Evolutionary conservation across 192 early-diverging fungal genomes (phyloP).

Genomic region (Podila epigama): DNA sequence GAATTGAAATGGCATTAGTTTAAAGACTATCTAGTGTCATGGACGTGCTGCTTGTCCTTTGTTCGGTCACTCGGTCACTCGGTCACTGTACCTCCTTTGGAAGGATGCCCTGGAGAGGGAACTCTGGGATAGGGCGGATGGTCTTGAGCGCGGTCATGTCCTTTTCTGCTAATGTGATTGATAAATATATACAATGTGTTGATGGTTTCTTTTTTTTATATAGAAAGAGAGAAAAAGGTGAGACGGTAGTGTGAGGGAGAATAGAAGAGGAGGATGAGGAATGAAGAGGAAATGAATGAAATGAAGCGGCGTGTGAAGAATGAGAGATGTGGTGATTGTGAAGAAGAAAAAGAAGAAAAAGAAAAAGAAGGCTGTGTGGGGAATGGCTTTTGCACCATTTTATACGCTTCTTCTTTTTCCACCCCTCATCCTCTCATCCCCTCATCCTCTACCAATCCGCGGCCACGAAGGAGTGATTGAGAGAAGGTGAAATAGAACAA

Average conservation of each 20-base stretch:
- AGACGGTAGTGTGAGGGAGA: neutral
- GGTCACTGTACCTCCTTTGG: constrained; percentile 50
- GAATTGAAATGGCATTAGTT: neutral
- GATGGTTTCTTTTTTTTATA: too few species aligned
- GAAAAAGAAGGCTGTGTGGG: too few species aligned
- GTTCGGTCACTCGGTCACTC: too few species aligned
- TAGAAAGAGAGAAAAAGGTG: neutral
- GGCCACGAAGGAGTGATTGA: neutral
- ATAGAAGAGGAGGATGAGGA: neutral
- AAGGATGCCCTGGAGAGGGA: constrained; percentile 52
- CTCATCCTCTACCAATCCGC: too few species aligned
- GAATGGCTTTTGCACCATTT: too few species aligned
- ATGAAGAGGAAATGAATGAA: neutral
- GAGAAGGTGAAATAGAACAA: neutral
- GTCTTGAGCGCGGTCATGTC: constrained; percentile 51
- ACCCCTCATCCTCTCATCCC: too few species aligned
- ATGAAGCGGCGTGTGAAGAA: neutral
- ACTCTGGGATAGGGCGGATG: constrained; percentile 51
- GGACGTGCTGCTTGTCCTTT: too few species aligned
- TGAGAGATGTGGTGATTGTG: neutral
- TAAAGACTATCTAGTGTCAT: neutral
- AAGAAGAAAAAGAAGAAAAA: neutral
- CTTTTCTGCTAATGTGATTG: constrained; percentile 1
- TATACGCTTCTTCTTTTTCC: too few species aligned
- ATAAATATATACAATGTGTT: neutral